These are phyloP conservation scores for Trypanosoma rangeli DNA, from an alignment of 208 protist genomes.

Conservation along the genomic window DNA sequence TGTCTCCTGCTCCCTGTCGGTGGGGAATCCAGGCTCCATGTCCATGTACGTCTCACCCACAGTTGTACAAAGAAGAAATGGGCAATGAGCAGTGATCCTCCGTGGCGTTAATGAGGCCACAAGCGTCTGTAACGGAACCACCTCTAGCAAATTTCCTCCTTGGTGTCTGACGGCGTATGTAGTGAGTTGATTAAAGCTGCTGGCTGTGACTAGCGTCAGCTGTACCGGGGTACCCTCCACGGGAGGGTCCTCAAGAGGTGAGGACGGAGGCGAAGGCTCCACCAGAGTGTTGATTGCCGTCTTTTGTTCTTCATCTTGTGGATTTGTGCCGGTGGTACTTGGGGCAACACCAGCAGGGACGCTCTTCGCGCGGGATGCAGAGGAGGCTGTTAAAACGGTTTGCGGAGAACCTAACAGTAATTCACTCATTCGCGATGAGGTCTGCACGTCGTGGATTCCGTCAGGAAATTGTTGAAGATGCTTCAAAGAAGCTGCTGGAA, in stretches of 20 bases:
- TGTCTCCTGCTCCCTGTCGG: background rate
- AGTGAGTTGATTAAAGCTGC: conserved; percentile 80
- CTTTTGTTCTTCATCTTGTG: background rate
- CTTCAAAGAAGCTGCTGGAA: conserved; percentile 27
- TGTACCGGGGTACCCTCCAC: conserved; percentile 49
- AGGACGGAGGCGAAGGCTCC: background rate
- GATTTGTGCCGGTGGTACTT: background rate
- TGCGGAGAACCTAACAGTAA: conserved; percentile 40
- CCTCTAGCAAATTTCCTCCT: conserved; percentile 51
- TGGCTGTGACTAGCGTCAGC: conserved; percentile 71
- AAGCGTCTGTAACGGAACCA: conserved; percentile 64
- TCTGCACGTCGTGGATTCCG: conserved; percentile 62
- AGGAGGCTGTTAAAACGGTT: conserved; percentile 1
- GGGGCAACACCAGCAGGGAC: background rate
- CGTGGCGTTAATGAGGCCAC: conserved; percentile 59
- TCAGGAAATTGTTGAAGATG: conserved; percentile 63
- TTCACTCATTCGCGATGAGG: conserved; percentile 46
- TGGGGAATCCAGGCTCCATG: background rate
- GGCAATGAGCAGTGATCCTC: conserved; percentile 72
- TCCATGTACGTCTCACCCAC: conserved; percentile 31
- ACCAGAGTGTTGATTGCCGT: conserved; percentile 12
- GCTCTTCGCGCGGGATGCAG: background rate
- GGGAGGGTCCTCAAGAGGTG: background rate
- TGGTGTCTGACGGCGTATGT: conserved; percentile 73
- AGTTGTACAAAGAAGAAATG: conserved; percentile 56